Evolutionary conservation across 2,329 filamentous ascomycete genomes (phyloP), one percentile per base, ranked within the genome.

Genomic region (Neopestalotiopsis clavispora): DNA sequence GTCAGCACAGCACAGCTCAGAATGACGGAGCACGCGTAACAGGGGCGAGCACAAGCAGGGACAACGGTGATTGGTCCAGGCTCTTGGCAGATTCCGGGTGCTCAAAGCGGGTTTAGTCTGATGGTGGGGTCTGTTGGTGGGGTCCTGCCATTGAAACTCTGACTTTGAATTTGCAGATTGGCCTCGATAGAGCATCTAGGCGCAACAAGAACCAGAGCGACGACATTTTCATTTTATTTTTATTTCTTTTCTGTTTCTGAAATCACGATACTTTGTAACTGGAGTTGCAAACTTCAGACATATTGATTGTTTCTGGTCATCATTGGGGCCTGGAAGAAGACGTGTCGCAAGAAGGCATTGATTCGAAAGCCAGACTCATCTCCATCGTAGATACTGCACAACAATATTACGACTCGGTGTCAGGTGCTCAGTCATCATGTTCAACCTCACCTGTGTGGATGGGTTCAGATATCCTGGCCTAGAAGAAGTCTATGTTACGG

Each of bases 401-500:
- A 6, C 45, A 9, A 20, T 9, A 52, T 52, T n/a, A n/a, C 13
- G 45, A 52, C 45, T 17, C 7, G 17, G 17, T 52, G 45, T 6
- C n/a, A 52, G 45, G 17, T n/a, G 45, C 6, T 52, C 17, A 20
- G n/a, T n/a, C 9, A 62, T 28, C 6, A 86, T 85, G 84, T 86
- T 84, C 71, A 74, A 78, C 14, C 80, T 86, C 20, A 71, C 75
- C 52, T 80, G 78, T 56, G 72, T 79, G 57, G 82, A 83, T 66
- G 78, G 76, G 67, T 83, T 80, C 72, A 78, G 76, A 13, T 82
- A 83, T 69, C 77, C 79, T 4, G 75, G 78, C 6, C 71, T 75
- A 5, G 74, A 77, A 7, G 84, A 85, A 59, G 81, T 85, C 65
- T 92, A 91, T 77, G 85, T 91, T 42, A 85, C 90, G 64, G 85